These are phyloP conservation scores for Tylopilus sp. DNA, from an alignment of 1,284 basidiomycete genomes.

Conservation along the genomic window DNA sequence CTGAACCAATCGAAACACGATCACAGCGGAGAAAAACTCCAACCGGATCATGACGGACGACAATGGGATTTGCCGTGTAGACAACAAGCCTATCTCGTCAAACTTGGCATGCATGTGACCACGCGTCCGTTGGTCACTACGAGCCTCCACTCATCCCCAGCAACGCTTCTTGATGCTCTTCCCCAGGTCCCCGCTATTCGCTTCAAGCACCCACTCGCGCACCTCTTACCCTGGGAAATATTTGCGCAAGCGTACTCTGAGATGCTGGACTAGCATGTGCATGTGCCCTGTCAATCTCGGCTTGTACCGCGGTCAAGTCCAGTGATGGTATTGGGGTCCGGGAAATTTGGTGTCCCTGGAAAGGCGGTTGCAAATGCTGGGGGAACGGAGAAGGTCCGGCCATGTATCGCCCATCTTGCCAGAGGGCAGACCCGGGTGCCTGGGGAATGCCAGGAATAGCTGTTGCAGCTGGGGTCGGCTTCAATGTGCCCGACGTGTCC, in stretches of 20 bases:
- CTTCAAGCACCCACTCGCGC: conserved; percentile 88
- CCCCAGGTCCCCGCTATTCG: conserved; percentile 89
- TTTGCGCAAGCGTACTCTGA: conserved; percentile 82
- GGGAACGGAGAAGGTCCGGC: conserved; percentile 40
- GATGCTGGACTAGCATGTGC: conserved; percentile 74
- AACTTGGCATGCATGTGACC: background rate
- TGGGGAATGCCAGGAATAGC: conserved; percentile 53
- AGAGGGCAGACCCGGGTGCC: conserved; percentile 52
- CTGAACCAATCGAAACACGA: too few species aligned
- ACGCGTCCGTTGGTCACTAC: background rate
- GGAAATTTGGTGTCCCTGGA: conserved; percentile 57
- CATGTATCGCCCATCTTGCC: conserved; percentile 42
- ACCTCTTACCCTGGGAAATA: conserved; percentile 91
- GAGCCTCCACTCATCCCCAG: conserved; percentile 78
- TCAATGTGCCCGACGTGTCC: conserved; percentile 52
- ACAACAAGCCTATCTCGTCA: background rate
- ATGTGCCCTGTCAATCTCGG: conserved; percentile 84
- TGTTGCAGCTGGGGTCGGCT: conserved; percentile 30
- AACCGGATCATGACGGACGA: too few species aligned
- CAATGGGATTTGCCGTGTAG: background rate
- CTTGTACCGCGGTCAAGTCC: conserved; percentile 77
- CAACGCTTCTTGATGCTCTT: conserved; percentile 88
- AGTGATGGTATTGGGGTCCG: conserved; percentile 77
- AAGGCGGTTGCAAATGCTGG: conserved; percentile 57
- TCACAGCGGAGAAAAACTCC: too few species aligned